Evolutionary conservation across 2,329 filamentous ascomycete genomes (phyloP).

Genomic region (Penicillium sp.): DNA sequence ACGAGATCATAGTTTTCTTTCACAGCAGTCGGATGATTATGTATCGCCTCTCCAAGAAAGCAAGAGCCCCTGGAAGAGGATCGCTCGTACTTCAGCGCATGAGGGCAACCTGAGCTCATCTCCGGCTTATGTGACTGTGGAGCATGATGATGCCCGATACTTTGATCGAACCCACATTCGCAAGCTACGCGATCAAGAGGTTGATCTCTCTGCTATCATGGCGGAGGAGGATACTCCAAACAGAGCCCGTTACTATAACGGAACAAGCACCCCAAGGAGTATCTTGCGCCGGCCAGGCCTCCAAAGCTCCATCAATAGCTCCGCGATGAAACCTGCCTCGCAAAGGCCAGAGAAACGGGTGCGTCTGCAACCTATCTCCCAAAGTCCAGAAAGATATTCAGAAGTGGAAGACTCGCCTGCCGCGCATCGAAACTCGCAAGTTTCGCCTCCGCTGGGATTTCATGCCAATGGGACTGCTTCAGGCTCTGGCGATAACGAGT

Average conservation of each 20-base stretch:
- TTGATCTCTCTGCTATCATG: slow-evolving; percentile 36
- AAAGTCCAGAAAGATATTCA: slow-evolving; percentile 24
- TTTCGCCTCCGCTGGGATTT: slow-evolving; percentile 4
- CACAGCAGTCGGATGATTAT: slow-evolving; percentile 26
- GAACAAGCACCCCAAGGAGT: slow-evolving; percentile 32
- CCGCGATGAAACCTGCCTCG: slow-evolving; percentile 13
- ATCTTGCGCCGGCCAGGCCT: slow-evolving; percentile 16
- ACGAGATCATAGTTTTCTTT: slow-evolving; percentile 36
- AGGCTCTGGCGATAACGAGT: slow-evolving; percentile 16
- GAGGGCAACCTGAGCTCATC: slow-evolving; percentile 27
- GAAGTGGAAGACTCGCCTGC: slow-evolving; percentile 21
- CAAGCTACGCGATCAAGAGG: slow-evolving; percentile 35
- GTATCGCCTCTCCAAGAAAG: slow-evolving; percentile 21
- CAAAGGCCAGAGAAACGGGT: slow-evolving; percentile 19
- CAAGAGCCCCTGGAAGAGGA: slow-evolving; percentile 34
- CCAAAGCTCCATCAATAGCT: slow-evolving; percentile 13
- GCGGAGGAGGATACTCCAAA: slow-evolving; percentile 37
- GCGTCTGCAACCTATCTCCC: slow-evolving; percentile 25
- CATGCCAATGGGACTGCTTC: slow-evolving; percentile 11
- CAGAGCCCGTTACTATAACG: slow-evolving; percentile 38
- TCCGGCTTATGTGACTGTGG: slow-evolving; percentile 31
- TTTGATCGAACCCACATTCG: slow-evolving; percentile 35
- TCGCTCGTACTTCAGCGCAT: slow-evolving; percentile 24
- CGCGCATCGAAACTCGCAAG: neutral
- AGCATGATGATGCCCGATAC: slow-evolving; percentile 27